Evolutionary conservation across 1,284 basidiomycete species (phyloP), one percentile per base, ranked within the genome.

Genomic region (Puccinia triticina): DNA sequence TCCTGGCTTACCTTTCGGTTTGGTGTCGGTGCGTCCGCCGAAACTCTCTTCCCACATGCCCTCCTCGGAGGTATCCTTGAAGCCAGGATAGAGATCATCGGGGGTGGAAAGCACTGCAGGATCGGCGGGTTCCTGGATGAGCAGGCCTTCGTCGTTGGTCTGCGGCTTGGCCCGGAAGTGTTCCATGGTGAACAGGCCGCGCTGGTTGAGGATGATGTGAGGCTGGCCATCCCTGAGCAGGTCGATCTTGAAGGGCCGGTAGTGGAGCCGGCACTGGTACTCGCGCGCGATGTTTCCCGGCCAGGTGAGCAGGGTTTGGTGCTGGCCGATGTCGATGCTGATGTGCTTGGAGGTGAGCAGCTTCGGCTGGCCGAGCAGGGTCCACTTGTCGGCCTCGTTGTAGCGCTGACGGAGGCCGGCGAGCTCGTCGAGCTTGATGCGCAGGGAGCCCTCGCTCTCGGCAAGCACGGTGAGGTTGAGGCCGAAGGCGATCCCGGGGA

Each of bases 101-200:
- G 93, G 85, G 0, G 91, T 90, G 50, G 87, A 82, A n/a, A 88
- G 87, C 32, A 84, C 84, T 83, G 88, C 86, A 71, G 87, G 86
- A 7, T 85, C 86, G 43, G 73, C 10, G n/a, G 88, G 86, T 37
- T 86, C 85, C 23, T 86, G 78, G 1, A 84, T 83, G 72, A 87
- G 89, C 14, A 77, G 76, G 78, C 88, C 86, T 71, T 85, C 85
- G n/a, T 61, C 34, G 64, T 88, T 86, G 23, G 88, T 86, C 84
- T 85, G 77, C 82, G 89, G 87, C 88, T 94, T 94, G 48, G 89
- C 89, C 80, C 95, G 90, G 89, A 95, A 98, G 87, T 99, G 97
- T 87, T 99, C 97, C 94, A 99, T 95, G 86, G 99, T 95, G 84
- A 99, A 89, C 40, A 99, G 90, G 0, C 93, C 93, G 61, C 92